Base-by-base conservation (phyloP, 148 eudicot species). In the Chenopodium album region DNA sequence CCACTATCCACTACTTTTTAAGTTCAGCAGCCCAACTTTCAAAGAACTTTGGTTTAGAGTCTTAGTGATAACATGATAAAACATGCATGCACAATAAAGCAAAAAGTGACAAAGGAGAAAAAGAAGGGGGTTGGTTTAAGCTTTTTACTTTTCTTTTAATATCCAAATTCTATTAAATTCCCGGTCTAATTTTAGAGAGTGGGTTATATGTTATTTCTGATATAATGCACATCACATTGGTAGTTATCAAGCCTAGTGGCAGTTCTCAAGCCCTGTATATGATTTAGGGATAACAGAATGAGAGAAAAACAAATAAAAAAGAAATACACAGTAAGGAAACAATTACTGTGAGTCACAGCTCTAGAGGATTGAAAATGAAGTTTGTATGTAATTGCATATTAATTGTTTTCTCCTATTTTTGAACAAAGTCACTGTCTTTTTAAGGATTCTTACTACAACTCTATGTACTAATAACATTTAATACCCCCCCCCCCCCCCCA, bases 151-250 rank as follows among this genome's bases (percentile, higher is more conserved):
- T 56, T 13, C 14, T 6, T 60, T 60, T n/a, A n/a, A 60, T 60
- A 20, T 60, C n/a, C 23, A 19, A 20, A 60, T 17, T 19, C 7
- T 60, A 7, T 17, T 60, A 4, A 0, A 4, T 19, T 2, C 2
- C 64, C 9, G 19, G 4, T 60, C 23, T 60, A 17, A 4, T 19
- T 60, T 4, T 11, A 31, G 31, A 52, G 59, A 78, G 76, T 87
- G 82, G 79, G 72, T 83, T 76, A 81, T 82, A 83, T 75, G 78
- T 79, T 47, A 32, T 74, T 79, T 46, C 56, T 68, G 52, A 60
- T 69, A 60, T 88, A 87, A 66, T 47, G 81, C 85, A 82, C 81
- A 89, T 87, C 87, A 89, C 78, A 90, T 83, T 88, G 91, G 87
- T 86, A 84, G 70, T 83, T 56, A 31, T 50, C 73, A 78, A 78